These are phyloP conservation scores for Rutstroemia sp. DNA, from an alignment of 2,329 filamentous ascomycete species.

Conservation along the genomic window DNA sequence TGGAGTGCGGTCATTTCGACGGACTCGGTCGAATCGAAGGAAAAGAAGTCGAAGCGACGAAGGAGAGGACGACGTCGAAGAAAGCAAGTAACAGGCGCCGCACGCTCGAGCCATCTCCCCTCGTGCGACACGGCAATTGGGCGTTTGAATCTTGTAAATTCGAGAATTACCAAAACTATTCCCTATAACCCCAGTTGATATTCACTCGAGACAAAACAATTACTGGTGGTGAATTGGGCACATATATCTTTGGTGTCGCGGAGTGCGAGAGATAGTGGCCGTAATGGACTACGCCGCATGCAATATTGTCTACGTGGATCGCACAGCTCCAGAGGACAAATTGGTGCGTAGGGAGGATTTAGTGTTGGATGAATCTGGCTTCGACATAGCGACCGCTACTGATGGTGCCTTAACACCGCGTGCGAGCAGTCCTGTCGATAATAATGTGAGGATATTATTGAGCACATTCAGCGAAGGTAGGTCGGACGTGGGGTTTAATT, in stretches of 20 bases:
- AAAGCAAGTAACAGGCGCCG: not conserved
- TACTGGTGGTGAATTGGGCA: constrained; percentile 20
- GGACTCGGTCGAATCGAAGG: not conserved
- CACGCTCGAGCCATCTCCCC: constrained; percentile 7
- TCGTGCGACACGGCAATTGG: constrained; percentile 7
- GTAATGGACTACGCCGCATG: constrained; percentile 36
- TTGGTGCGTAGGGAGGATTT: constrained; percentile 29
- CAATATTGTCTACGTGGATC: constrained; percentile 38
- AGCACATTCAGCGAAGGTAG: constrained; percentile 43
- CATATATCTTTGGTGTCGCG: constrained; percentile 19
- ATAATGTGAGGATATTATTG: constrained; percentile 42
- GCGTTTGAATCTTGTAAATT: not conserved
- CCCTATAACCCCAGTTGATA: constrained; percentile 1
- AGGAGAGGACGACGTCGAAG: not conserved
- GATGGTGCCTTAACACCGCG: constrained; percentile 11
- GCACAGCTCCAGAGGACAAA: constrained; percentile 31
- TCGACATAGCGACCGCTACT: constrained; percentile 13
- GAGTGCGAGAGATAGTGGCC: constrained; percentile 21
- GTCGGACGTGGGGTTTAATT: constrained; percentile 7
- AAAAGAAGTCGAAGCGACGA: not conserved
- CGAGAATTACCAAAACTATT: not conserved
- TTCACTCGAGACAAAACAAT: constrained; percentile 1
- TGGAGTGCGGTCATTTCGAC: too few relatives aligned
- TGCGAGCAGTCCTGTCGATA: constrained; percentile 32
- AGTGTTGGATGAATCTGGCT: constrained; percentile 23